Conservation (phyloP, 2,329 filamentous ascomycete genomes). For the Curvularia verruculosa region DNA sequence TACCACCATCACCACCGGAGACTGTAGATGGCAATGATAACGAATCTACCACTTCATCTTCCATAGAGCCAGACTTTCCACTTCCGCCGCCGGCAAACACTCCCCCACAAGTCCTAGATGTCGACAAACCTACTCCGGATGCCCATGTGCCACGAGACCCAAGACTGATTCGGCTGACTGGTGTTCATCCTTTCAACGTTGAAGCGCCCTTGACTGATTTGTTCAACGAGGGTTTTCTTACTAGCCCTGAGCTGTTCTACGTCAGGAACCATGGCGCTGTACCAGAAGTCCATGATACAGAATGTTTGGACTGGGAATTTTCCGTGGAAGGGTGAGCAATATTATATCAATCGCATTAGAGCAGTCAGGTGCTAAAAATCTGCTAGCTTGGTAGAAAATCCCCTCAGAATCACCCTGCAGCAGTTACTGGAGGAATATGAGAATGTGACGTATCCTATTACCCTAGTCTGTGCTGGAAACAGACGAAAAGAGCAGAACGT, state of each 20-base stretch:
- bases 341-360: neutral
- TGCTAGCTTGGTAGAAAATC: slow-evolving; percentile 72
- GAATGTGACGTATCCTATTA: slow-evolving; percentile 84
- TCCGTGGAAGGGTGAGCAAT: slow-evolving; percentile 70
- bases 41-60: slow-evolving; percentile 24
- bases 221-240: slow-evolving; percentile 83
- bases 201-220: slow-evolving; percentile 81
- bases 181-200: slow-evolving; percentile 88
- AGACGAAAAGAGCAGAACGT: slow-evolving; percentile 91
- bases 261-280: slow-evolving; percentile 89
- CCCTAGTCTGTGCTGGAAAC: slow-evolving; percentile 90
- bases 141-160: slow-evolving; percentile 79
- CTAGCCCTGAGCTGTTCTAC: slow-evolving; percentile 86
- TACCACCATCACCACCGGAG: slow-evolving; percentile 47
- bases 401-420: slow-evolving; percentile 72
- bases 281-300: slow-evolving; percentile 73
- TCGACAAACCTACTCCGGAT: slow-evolving; percentile 85
- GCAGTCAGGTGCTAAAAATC: slow-evolving; percentile 6
- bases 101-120: slow-evolving; percentile 68
- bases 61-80: slow-evolving; percentile 56
- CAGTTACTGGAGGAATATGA: slow-evolving; percentile 77
- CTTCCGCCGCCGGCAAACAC: slow-evolving; percentile 69
- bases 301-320: slow-evolving; percentile 80
- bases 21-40: slow-evolving; percentile 43
- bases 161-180: slow-evolving; percentile 83